Evolutionary conservation across 208 protist species (phyloP).

Genomic region (Trypanosoma avium): DNA sequence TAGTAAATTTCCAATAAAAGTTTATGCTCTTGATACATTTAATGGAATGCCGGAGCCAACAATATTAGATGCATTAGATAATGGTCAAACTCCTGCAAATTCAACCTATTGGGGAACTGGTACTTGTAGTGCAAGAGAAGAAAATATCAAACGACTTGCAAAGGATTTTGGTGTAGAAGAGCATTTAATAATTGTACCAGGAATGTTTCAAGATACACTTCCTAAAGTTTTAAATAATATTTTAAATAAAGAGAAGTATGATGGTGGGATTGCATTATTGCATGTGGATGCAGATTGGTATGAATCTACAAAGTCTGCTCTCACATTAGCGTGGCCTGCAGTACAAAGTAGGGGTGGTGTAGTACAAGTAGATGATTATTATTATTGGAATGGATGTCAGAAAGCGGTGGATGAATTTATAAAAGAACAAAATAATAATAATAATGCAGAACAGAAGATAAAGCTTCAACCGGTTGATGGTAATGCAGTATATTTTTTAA

Average conservation of each 20-base stretch:
- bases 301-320: conserved; percentile 48
- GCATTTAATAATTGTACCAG: conserved; percentile 43
- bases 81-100: conserved; percentile 8
- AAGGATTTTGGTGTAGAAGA: conserved; percentile 59
- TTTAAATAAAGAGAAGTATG: conserved; percentile 4
- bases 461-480: conserved; percentile 41
- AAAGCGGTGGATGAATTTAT: conserved; percentile 65
- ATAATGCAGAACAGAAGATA: background rate
- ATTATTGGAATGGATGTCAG: conserved; percentile 73
- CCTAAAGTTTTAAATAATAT: conserved; percentile 38
- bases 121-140: conserved; percentile 48
- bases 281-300: conserved; percentile 87
- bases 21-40: conserved; percentile 77
- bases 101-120: conserved; percentile 59
- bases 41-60: conserved; percentile 66
- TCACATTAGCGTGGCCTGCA: conserved; percentile 42
- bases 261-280: conserved; percentile 52
- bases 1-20: conserved; percentile 18
- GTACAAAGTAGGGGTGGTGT: conserved; percentile 34
- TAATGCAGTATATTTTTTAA: conserved; percentile 66
- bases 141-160: conserved; percentile 47
- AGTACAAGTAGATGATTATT: conserved; percentile 84
- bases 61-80: conserved; percentile 27
- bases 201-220: conserved; percentile 55
- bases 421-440: background rate